Percentiles rank a stretch among this genome's conserved stretches.
Evolutionary conservation across 2,329 filamentous ascomycete genomes (phyloP).

Genomic region (Chaetomium olivaceum): DNA sequence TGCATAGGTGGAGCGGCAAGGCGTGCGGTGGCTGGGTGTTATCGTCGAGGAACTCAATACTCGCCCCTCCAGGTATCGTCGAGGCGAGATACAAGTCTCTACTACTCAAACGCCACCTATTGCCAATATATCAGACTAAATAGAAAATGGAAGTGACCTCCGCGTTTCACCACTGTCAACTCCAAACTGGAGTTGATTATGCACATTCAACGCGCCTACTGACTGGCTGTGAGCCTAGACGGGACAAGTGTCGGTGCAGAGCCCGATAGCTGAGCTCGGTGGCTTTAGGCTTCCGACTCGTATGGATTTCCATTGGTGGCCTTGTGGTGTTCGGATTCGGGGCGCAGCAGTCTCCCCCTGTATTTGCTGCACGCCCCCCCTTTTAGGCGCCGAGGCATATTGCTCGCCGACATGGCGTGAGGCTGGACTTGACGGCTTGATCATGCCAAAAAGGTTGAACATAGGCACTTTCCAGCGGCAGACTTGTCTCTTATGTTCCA

Average conservation of each 20-base stretch:
- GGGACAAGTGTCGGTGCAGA: not conserved
- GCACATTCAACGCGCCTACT: not conserved
- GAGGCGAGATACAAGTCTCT: not conserved
- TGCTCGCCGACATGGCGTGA: not conserved
- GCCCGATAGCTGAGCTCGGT: not conserved
- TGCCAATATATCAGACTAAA: not conserved
- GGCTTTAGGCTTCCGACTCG: not conserved
- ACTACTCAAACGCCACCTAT: not conserved
- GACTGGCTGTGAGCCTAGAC: not conserved
- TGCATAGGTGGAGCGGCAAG: not conserved
- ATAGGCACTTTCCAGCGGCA: not conserved
- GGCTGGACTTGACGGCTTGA: not conserved
- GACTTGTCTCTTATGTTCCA: not conserved
- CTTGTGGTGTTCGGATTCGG: not conserved
- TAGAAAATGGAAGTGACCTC: not conserved
- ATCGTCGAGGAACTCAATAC: not conserved
- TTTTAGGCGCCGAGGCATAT: not conserved
- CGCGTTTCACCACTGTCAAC: too few relatives aligned
- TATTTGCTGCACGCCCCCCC: not conserved
- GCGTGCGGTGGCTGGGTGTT: not conserved
- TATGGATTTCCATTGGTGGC: not conserved
- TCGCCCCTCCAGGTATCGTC: not conserved
- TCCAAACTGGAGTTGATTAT: too few relatives aligned
- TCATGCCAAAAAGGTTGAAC: not conserved
- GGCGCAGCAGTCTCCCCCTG: not conserved